Conservation (phyloP, 768 basidiomycete genomes). For the Amanita rimosa region DNA sequence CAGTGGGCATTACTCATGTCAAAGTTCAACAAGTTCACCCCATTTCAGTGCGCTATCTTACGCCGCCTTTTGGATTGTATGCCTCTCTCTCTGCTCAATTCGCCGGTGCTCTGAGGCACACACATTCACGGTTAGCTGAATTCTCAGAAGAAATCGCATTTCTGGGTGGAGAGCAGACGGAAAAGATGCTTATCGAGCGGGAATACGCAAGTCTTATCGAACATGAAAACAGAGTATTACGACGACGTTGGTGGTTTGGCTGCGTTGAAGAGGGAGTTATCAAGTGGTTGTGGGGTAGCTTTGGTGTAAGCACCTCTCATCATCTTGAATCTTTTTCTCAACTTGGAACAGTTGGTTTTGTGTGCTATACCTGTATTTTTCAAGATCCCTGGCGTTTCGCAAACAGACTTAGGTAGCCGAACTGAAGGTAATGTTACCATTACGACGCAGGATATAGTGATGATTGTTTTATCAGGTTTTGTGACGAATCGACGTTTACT, state of each 20-base stretch:
- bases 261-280: conserved; percentile 92
- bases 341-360: conserved; percentile 47
- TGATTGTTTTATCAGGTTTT: conserved; percentile 50
- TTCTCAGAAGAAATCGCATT: conserved; percentile 86
- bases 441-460: neutral
- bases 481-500: conserved; percentile 91
- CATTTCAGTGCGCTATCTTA: conserved; percentile 68
- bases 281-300: conserved; percentile 95
- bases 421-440: conserved; percentile 59
- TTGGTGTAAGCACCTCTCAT: conserved; percentile 55
- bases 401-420: conserved; percentile 68
- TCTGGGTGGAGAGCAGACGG: conserved; percentile 78
- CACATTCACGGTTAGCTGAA: conserved; percentile 85
- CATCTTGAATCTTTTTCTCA: neutral
- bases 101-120: conserved; percentile 81
- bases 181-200: conserved; percentile 85
- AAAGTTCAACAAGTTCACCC: neutral
- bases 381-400: conserved; percentile 59
- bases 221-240: conserved; percentile 75
- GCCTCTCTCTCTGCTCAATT: conserved; percentile 82
- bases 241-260: conserved; percentile 80
- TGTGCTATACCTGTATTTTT: conserved; percentile 95
- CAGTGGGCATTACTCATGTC: conserved; percentile 18
- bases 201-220: conserved; percentile 77
- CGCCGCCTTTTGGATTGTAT: conserved; percentile 88